These are phyloP conservation scores for Thozetella sp. DNA, from an alignment of 495 filamentous ascomycete genomes.

Conservation along the genomic window DNA sequence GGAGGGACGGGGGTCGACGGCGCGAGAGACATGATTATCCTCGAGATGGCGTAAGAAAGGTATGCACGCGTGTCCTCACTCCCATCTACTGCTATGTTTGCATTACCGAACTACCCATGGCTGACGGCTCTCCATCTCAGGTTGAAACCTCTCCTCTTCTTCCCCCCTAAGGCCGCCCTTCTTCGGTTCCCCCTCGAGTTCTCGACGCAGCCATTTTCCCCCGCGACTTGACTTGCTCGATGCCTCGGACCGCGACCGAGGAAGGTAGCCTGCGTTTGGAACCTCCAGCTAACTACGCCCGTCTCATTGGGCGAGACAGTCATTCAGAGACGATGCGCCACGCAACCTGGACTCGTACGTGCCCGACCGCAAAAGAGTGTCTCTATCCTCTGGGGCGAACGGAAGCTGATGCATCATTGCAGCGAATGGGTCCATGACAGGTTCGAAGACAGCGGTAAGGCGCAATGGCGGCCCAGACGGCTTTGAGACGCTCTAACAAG, in stretches of 20 bases:
- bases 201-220: conserved; percentile 24
- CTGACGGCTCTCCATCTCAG: conserved; percentile 13
- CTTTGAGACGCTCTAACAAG: conserved; percentile 6
- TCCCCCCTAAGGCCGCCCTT: conserved; percentile 14
- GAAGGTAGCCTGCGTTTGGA: conserved; percentile 21
- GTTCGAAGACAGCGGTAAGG: conserved; percentile 66
- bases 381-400: conserved; percentile 4
- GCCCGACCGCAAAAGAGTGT: conserved; percentile 2
- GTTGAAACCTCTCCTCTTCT: conserved; percentile 34
- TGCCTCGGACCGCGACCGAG: conserved; percentile 28
- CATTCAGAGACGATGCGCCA: conserved; percentile 48
- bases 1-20: conserved; percentile 50
- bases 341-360: conserved; percentile 56
- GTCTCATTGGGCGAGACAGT: conserved; percentile 33
- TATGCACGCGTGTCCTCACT: conserved; percentile 26
- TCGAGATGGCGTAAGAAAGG: conserved; percentile 85
- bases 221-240: conserved; percentile 25
- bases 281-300: conserved; percentile 30
- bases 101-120: conserved; percentile 7
- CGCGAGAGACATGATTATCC: conserved; percentile 61
- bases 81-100: neutral
- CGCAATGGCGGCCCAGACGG: conserved; percentile 26
- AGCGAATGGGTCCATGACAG: conserved; percentile 94
- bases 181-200: conserved; percentile 19
- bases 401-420: conserved; percentile 13